phyloP scores from a whole-genome alignment of 1,139 yeast species.

The Hanseniaspora uvarum region DNA sequence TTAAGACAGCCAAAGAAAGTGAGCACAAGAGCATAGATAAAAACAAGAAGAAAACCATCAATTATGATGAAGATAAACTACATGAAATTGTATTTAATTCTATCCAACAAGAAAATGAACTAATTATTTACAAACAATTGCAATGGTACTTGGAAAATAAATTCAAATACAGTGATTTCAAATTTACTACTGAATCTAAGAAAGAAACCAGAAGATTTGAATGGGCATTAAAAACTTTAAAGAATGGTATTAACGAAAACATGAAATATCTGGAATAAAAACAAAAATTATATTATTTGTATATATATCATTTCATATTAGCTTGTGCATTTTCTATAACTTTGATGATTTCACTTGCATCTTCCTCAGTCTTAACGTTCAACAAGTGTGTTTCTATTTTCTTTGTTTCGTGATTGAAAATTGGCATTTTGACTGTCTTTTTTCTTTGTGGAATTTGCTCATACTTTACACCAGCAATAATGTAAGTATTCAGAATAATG shows the following conservation, averaged over 20 bases:
- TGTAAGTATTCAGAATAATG: conserved; percentile 57
- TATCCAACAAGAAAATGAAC: conserved; percentile 43
- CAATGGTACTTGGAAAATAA: conserved; percentile 55
- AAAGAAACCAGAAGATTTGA: conserved; percentile 53
- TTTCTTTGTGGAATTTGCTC: conserved; percentile 42
- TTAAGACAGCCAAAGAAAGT: conserved; percentile 55
- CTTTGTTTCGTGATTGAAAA: conserved; percentile 38
- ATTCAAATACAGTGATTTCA: conserved; percentile 42
- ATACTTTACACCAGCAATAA: conserved; percentile 46
- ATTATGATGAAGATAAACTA: conserved; percentile 47
- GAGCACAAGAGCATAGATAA: conserved; percentile 43
- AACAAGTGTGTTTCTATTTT: conserved; percentile 52
- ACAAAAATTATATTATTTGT: not conserved
- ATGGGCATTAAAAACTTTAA: conserved; percentile 42
- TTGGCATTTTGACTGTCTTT: conserved; percentile 49
- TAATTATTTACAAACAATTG: conserved; percentile 55
- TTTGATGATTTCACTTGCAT: conserved; percentile 53
- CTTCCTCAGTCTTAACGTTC: conserved; percentile 61
- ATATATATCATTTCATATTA: conserved; percentile 23
- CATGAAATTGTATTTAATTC: conserved; percentile 49
- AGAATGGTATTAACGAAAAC: conserved; percentile 20
- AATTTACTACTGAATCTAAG: conserved; percentile 31
- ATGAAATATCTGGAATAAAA: conserved; percentile 19
- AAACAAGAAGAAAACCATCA: conserved; percentile 33
- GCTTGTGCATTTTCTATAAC: conserved; percentile 42